These are phyloP conservation scores for Wallacemonas sp. DNA, from an alignment of 208 protist species.

Conservation along the genomic window DNA sequence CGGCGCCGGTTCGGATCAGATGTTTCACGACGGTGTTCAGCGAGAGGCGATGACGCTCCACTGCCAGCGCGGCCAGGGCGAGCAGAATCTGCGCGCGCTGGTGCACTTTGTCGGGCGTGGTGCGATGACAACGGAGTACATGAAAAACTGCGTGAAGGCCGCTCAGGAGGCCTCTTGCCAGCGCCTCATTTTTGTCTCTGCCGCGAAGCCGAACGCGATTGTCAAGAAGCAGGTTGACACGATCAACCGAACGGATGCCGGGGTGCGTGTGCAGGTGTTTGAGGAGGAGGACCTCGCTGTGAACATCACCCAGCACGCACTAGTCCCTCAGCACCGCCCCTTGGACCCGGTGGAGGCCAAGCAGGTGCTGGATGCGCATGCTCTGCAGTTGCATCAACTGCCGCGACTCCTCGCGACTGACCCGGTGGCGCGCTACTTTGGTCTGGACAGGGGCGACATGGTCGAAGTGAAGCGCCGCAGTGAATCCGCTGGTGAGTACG, in stretches of 20 bases:
- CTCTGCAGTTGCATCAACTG: constrained; percentile 95
- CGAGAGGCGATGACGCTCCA: constrained; percentile 86
- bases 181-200: constrained; percentile 66
- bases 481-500: constrained; percentile 97
- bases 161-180: constrained; percentile 54
- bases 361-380: constrained; percentile 90
- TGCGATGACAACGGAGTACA: constrained; percentile 54
- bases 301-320: constrained; percentile 98
- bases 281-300: constrained; percentile 95
- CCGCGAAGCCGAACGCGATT: constrained; percentile 65
- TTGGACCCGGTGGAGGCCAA: constrained; percentile 87
- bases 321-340: constrained; percentile 96
- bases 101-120: constrained; percentile 72
- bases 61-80: constrained; percentile 52
- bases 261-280: constrained; percentile 93
- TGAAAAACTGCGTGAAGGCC: constrained; percentile 59
- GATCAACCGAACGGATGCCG: constrained; percentile 63
- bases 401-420: constrained; percentile 95
- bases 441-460: constrained; percentile 90
- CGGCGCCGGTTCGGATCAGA: neutral
- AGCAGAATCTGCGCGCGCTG: constrained; percentile 48
- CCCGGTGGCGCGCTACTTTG: constrained; percentile 97
- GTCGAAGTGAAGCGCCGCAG: constrained; percentile 97
- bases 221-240: constrained; percentile 72
- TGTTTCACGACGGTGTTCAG: constrained; percentile 35